Conservation (phyloP, 306 rosid genomes). For the Dicorynia guianensis region DNA sequence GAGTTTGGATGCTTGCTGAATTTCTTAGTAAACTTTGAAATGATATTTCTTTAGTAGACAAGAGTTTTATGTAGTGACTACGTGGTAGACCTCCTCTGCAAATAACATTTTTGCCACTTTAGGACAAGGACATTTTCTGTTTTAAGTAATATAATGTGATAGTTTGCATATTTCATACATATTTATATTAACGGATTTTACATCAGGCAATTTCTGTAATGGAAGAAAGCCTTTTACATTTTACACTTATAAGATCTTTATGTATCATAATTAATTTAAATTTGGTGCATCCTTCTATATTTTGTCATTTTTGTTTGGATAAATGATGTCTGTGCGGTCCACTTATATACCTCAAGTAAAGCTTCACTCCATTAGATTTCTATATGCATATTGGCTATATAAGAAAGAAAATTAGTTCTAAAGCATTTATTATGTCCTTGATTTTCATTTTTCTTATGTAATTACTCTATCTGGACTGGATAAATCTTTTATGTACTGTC, state of each 20-base stretch:
- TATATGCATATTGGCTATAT: not conserved
- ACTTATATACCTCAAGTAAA: conserved; percentile 17
- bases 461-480: conserved; percentile 24
- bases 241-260: not conserved
- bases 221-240: not conserved
- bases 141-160: too few species aligned
- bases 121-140: not conserved
- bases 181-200: conserved; percentile 14
- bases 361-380: not conserved
- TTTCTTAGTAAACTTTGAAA: conserved; percentile 13
- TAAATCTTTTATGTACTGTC: conserved; percentile 44
- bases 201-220: conserved; percentile 4
- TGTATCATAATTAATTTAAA: conserved; percentile 15
- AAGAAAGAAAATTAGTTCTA: not conserved
- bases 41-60: conserved; percentile 12
- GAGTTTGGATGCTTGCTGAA: conserved; percentile 9
- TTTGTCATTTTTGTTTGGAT: not conserved
- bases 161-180: not conserved
- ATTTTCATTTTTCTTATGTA: conserved; percentile 33
- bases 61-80: conserved; percentile 1
- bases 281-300: conserved; percentile 16
- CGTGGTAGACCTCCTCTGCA: not conserved
- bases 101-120: conserved; percentile 8
- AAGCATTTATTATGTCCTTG: conserved; percentile 21
- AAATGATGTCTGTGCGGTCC: conserved; percentile 11